phyloP scores from a whole-genome alignment of 73 alveolate genomes.

The Uronychia binucleata region DNA sequence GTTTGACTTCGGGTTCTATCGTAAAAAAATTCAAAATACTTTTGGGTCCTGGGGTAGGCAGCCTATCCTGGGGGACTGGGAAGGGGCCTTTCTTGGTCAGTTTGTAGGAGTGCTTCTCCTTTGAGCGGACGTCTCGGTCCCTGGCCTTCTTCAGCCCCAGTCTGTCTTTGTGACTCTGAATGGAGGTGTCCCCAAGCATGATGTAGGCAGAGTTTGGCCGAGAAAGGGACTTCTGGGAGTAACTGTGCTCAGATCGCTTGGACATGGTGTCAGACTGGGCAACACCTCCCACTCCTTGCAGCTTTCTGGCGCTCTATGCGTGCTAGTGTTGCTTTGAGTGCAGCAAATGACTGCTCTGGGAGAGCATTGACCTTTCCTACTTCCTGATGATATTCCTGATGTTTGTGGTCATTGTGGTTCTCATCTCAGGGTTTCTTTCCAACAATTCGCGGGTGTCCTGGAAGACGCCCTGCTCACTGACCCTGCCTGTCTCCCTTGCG shows the following conservation, averaged over 20 bases:
- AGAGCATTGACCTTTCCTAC: conserved; percentile 18
- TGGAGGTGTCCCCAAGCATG: conserved; percentile 17
- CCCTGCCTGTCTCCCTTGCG: background rate
- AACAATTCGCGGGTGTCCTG: conserved; percentile 9
- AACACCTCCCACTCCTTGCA: background rate
- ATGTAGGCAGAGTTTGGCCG: conserved; percentile 50
- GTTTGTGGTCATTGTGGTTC: conserved; percentile 49
- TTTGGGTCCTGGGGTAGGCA: background rate
- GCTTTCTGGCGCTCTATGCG: background rate
- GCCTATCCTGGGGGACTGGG: background rate
- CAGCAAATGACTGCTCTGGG: conserved; percentile 30
- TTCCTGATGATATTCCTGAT: conserved; percentile 54
- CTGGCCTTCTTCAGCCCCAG: conserved; percentile 18
- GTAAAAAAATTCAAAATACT: background rate
- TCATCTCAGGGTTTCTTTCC: conserved; percentile 24
- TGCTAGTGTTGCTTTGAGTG: conserved; percentile 6
- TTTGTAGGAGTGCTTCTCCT: conserved; percentile 35
- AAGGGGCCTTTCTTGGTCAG: background rate
- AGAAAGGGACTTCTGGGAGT: background rate
- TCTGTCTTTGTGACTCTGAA: background rate
- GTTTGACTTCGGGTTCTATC: background rate
- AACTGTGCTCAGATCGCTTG: background rate
- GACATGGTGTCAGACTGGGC: background rate
- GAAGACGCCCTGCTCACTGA: background rate
- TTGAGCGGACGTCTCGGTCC: conserved; percentile 10